Base-by-base conservation (phyloP, 306 rosid genomes). In the Medicago lupulina region DNA sequence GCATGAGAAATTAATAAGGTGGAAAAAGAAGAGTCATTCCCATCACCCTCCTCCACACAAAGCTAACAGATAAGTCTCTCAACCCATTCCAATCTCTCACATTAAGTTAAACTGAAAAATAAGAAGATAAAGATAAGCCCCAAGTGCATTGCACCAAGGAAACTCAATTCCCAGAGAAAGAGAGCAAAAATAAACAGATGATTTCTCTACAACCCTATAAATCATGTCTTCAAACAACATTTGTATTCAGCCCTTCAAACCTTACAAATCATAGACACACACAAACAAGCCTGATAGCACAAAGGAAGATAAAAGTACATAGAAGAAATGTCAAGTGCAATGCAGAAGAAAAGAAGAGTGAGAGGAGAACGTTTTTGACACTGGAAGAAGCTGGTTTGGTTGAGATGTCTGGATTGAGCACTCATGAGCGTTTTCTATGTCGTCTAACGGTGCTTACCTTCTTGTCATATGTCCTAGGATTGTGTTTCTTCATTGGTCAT, bases 321-420 rank as follows among this genome's bases (percentile, higher is more conserved):
- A 78, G 25, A 75, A 67, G 77, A 75, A 44, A 49, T 31, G 64
- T 85, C 19, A 73, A 83, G 36, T 83, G 91, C 80, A 74, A 65
- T 18, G 80, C 62, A 23, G 83, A 62, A 70, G 85, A 80, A 25
- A 82, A 83, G 8, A 77, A 77, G 49, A 50, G 68, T 9, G 81
- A 91, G 23, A 86, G 66, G 46, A 53, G 84, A 66, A 85, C 88
- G 4, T 95, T 95, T 86, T 64, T 95, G 83, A 83, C 92, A 6
- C 36, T 86, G 0, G 98, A 95, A 55, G 97, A 90, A 80, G 98
- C 97, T 53, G 93, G 98, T 62, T 86, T 92, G n/a, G 96, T 95
- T 2, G 96, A 95, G 81, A 81, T 92, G 0, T 95, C 98, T 11
- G 98, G 93, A 8, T 85, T 95, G 76, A 73, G 85, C 83, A 69